phyloP scores from a whole-genome alignment of 805 yeast genomes.

The Candida awuae region DNA sequence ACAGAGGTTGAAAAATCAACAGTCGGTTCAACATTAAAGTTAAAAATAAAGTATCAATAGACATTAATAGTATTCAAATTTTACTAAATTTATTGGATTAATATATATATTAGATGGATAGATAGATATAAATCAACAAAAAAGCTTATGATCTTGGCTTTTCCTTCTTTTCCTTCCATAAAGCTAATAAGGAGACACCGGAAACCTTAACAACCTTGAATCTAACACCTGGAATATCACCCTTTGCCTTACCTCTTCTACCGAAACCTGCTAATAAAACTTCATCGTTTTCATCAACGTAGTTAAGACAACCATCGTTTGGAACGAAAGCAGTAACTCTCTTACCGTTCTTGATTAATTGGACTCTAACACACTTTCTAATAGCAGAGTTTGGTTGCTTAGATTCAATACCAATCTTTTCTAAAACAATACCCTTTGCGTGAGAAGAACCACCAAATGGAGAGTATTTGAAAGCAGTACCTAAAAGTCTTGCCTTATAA shows the following conservation, averaged over 20 bases:
- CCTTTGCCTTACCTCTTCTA: constrained; percentile 99
- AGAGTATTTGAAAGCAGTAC: constrained; percentile 99
- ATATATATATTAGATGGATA: too few species aligned
- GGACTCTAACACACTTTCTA: constrained; percentile 99
- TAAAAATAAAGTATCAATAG: too few species aligned
- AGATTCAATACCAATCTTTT: constrained; percentile 99
- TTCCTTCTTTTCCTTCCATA: constrained; percentile 99
- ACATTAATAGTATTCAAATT: neutral
- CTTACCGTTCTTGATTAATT: constrained; percentile 99
- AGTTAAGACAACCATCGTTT: constrained; percentile 99
- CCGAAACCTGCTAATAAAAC: constrained; percentile 99
- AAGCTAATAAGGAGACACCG: constrained; percentile 98
- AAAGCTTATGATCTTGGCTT: constrained; percentile 92
- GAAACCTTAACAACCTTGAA: constrained; percentile 99
- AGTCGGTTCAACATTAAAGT: too few species aligned
- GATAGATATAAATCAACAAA: too few species aligned
- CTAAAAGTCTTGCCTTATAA: constrained; percentile 97
- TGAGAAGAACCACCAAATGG: constrained; percentile 99
- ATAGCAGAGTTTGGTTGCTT: constrained; percentile 99
- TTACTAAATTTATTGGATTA: neutral
- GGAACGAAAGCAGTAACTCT: constrained; percentile 99
- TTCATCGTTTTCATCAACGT: constrained; percentile 99
- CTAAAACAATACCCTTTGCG: constrained; percentile 99
- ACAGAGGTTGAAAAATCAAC: too few species aligned
- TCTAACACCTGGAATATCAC: constrained; percentile 99